Conservation (phyloP, 2,329 filamentous ascomycete species). For the Nothopassalora personata region DNA sequence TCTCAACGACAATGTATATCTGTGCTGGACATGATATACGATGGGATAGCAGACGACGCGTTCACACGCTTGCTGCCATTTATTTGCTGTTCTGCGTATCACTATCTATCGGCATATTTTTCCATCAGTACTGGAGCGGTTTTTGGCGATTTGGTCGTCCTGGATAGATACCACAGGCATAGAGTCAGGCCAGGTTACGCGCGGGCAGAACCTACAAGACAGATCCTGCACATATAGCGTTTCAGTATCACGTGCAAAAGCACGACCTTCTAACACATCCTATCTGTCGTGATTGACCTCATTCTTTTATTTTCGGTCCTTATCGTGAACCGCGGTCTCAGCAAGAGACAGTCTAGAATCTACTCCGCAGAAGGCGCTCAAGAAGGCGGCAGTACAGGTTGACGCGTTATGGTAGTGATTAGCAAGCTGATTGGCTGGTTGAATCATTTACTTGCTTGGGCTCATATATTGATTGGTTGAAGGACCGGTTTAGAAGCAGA, state of each 20-base stretch:
- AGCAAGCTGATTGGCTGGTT: no score
- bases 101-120: neutral
- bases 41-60: neutral
- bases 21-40: neutral
- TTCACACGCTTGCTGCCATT: slow-evolving; percentile 2
- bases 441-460: no score
- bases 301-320: neutral
- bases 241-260: slow-evolving; percentile 1
- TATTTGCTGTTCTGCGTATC: neutral
- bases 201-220: neutral
- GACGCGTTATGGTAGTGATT: no score
- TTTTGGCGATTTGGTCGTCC: neutral
- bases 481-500: no score
- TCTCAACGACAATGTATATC: neutral
- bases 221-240: neutral
- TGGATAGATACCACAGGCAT: slow-evolving; percentile 1
- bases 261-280: neutral
- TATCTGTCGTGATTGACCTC: neutral
- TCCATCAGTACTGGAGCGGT: neutral
- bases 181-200: neutral
- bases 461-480: no score
- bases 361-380: neutral
- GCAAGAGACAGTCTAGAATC: neutral
- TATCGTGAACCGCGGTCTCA: neutral
- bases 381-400: neutral